Evolutionary conservation across 2,329 filamentous ascomycete genomes (phyloP).

Genomic region (Didymella glomerata): DNA sequence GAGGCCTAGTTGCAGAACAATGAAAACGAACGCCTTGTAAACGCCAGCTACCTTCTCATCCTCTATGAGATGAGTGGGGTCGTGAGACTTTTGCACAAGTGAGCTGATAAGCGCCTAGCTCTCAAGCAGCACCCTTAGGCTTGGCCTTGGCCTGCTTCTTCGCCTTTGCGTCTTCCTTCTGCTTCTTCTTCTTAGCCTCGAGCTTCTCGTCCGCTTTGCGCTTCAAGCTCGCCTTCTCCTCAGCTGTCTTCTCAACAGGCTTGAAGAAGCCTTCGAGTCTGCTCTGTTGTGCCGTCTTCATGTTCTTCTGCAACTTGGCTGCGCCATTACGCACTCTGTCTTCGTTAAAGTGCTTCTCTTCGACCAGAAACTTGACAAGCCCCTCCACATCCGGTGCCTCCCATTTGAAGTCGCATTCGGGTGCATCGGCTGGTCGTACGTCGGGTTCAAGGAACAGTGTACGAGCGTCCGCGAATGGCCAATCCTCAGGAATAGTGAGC

Average conservation of each 20-base stretch:
- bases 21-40: background rate
- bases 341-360: conserved; percentile 96
- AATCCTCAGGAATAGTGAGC: conserved; percentile 84
- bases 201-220: conserved; percentile 92
- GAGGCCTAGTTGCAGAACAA: background rate
- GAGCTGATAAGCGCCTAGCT: background rate
- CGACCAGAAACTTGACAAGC: conserved; percentile 86
- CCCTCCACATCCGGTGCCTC: conserved; percentile 91
- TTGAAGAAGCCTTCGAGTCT: conserved; percentile 98
- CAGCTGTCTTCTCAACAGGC: conserved; percentile 84
- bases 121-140: conserved; percentile 57
- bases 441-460: conserved; percentile 92
- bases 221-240: conserved; percentile 85
- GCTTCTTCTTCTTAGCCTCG: conserved; percentile 92
- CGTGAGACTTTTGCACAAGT: background rate
- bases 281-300: conserved; percentile 90
- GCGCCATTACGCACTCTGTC: conserved; percentile 86
- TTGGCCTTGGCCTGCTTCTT: conserved; percentile 92
- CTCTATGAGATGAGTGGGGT: background rate
- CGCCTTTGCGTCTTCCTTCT: conserved; percentile 92
- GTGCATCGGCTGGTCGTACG: conserved; percentile 81
- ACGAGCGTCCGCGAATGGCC: conserved; percentile 92
- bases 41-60: conserved; percentile 8
- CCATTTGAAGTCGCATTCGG: conserved; percentile 97
- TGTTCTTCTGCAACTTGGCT: conserved; percentile 82